These are phyloP conservation scores for Aciculosporium take DNA, from an alignment of 2,329 filamentous ascomycete species.

Conservation along the genomic window DNA sequence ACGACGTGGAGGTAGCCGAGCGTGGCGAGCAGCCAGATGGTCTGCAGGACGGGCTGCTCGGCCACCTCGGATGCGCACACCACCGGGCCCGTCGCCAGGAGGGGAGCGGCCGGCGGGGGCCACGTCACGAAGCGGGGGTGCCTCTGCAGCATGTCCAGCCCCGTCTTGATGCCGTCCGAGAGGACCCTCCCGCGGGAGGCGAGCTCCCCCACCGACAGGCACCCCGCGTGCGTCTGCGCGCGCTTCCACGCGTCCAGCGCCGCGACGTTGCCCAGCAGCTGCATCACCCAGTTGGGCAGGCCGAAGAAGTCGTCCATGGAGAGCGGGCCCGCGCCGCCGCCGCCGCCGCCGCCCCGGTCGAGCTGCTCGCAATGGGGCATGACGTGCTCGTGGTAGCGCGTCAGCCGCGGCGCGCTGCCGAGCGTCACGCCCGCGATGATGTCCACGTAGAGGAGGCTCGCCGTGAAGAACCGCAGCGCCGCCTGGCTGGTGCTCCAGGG, in stretches of 20 bases:
- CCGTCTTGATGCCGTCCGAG: slow-evolving; percentile 21
- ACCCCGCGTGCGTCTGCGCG: slow-evolving; percentile 25
- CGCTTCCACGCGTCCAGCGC: slow-evolving; percentile 42
- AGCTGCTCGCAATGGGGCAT: slow-evolving; percentile 19
- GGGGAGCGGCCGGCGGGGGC: not conserved
- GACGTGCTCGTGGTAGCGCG: slow-evolving; percentile 24
- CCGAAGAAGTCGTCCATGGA: slow-evolving; percentile 39
- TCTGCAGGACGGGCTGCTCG: slow-evolving; percentile 16
- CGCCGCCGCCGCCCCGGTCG: slow-evolving; percentile 8
- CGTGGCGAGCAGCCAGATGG: slow-evolving; percentile 34
- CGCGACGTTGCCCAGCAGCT: slow-evolving; percentile 39
- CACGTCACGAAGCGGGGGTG: slow-evolving; percentile 6
- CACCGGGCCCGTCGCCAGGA: slow-evolving; percentile 9
- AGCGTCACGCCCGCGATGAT: slow-evolving; percentile 34
- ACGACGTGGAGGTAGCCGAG: slow-evolving; percentile 34
- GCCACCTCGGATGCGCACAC: slow-evolving; percentile 11
- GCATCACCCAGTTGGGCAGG: slow-evolving; percentile 41
- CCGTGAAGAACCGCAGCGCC: slow-evolving; percentile 32
- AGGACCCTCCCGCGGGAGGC: slow-evolving; percentile 29
- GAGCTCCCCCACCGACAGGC: slow-evolving; percentile 31
- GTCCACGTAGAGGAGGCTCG: slow-evolving; percentile 33
- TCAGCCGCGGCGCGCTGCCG: slow-evolving; percentile 26
- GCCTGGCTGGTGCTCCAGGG: slow-evolving; percentile 32
- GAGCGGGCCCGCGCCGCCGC: slow-evolving; percentile 17
- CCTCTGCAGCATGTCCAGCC: slow-evolving; percentile 17